Percentiles rank a stretch among this genome's conserved stretches.
These are phyloP conservation scores for Colletotrichum sp. DNA, from an alignment of 2,329 filamentous ascomycete species.

Conservation along the genomic window DNA sequence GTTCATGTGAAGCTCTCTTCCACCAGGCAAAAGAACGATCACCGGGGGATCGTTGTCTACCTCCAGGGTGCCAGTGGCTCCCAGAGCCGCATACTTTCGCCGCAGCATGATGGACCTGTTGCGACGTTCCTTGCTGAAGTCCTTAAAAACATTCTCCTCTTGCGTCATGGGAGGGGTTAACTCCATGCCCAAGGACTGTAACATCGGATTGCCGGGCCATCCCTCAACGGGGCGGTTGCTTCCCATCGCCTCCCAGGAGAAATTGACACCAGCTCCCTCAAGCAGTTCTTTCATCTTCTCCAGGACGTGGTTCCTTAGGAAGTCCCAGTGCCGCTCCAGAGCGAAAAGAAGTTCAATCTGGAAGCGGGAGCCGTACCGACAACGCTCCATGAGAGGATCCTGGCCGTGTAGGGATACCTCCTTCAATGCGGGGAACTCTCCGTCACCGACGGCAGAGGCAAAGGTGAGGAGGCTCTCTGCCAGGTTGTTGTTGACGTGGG, in stretches of 20 bases:
- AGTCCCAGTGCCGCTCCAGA: not conserved
- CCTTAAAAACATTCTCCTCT: not conserved
- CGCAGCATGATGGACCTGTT: not conserved
- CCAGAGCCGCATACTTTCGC: not conserved
- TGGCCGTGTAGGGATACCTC: not conserved
- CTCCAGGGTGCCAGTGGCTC: not conserved
- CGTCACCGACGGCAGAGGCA: not conserved
- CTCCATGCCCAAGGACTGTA: not conserved
- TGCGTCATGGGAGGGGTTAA: not conserved
- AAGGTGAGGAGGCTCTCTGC: not conserved
- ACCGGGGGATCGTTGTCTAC: not conserved
- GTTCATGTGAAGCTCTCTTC: not conserved
- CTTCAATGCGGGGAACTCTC: not conserved
- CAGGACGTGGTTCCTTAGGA: not conserved
- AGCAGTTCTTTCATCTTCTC: not conserved
- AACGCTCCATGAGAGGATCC: not conserved
- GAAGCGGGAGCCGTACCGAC: accelerated
- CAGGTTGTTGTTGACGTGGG: not conserved
- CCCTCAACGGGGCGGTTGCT: not conserved
- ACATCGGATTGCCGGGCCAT: not conserved
- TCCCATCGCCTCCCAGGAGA: not conserved
- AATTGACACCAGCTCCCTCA: not conserved
- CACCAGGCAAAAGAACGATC: not conserved
- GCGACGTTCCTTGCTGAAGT: not conserved
- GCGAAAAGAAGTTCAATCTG: not conserved